Conservation (phyloP, 306 rosid genomes). For the Amphicarpaea edgeworthii region DNA sequence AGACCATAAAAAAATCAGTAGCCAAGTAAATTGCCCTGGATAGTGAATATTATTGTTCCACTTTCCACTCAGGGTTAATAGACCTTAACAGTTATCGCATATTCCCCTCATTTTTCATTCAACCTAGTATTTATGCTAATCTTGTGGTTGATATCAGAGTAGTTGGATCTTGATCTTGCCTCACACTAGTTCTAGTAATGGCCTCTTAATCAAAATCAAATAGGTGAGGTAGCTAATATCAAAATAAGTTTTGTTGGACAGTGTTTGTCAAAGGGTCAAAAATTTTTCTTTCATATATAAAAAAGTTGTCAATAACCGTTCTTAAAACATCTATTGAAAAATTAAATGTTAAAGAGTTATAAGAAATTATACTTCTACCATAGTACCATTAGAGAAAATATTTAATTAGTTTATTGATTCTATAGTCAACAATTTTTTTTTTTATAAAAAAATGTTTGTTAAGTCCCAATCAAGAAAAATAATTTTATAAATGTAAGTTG, state of each 20-base stretch:
- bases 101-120: constrained; percentile 35
- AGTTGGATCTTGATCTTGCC: constrained; percentile 33
- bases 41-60: constrained; percentile 4
- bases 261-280: constrained; percentile 26
- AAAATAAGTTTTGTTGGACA: constrained; percentile 25
- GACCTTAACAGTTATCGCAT: constrained; percentile 1
- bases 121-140: constrained; percentile 11
- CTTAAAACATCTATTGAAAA: background rate
- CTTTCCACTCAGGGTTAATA: constrained; percentile 14
- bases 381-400: no score
- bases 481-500: background rate
- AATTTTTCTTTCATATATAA: background rate
- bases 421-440: background rate
- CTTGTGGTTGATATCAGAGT: constrained; percentile 23
- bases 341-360: no score
- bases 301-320: background rate
- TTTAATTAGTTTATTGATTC: background rate
- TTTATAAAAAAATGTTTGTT: no score
- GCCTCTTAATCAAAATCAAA: constrained; percentile 35
- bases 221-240: constrained; percentile 2
- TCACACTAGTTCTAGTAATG: constrained; percentile 16
- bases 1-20: background rate
- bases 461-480: background rate
- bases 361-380: background rate
- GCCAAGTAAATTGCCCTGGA: constrained; percentile 10